Percentiles rank a stretch among this genome's conserved stretches.
phyloP scores from a whole-genome alignment of 2,329 filamentous ascomycete genomes.

The Talaromyces sp. region DNA sequence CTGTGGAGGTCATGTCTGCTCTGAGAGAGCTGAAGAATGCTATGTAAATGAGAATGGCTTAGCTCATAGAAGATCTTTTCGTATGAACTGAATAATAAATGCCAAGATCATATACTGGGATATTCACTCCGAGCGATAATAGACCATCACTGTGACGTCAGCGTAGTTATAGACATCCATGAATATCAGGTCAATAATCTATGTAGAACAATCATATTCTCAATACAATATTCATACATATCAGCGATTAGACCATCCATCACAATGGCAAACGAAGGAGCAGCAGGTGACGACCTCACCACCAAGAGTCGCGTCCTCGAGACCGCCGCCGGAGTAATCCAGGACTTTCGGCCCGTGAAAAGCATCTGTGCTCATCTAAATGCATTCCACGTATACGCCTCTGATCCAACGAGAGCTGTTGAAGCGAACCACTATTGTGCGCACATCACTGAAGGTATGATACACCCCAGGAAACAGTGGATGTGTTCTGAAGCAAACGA shows the following conservation, averaged over 20 bases:
- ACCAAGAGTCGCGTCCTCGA: conserved; percentile 39
- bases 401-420: conserved; percentile 64
- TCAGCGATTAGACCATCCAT: background rate
- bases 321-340: conserved; percentile 34
- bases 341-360: conserved; percentile 65
- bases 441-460: conserved; percentile 62
- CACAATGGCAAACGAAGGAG: conserved; percentile 11
- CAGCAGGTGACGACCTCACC: conserved; percentile 33
- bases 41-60: conserved; percentile 29
- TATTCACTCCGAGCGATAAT: background rate
- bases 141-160: conserved; percentile 6
- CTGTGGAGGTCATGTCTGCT: conserved; percentile 78
- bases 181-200: background rate
- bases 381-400: conserved; percentile 81
- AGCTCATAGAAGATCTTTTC: background rate
- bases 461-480: background rate
- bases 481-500: background rate
- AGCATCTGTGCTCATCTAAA: conserved; percentile 79
- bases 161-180: no score
- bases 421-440: conserved; percentile 84
- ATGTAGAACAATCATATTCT: background rate
- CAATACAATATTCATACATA: background rate
- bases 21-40: conserved; percentile 80
- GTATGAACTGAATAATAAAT: background rate
- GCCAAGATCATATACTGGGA: background rate